Base-by-base conservation (phyloP, 202 grass and related monocot species). In the Thinopyrum obtusiflorum region DNA sequence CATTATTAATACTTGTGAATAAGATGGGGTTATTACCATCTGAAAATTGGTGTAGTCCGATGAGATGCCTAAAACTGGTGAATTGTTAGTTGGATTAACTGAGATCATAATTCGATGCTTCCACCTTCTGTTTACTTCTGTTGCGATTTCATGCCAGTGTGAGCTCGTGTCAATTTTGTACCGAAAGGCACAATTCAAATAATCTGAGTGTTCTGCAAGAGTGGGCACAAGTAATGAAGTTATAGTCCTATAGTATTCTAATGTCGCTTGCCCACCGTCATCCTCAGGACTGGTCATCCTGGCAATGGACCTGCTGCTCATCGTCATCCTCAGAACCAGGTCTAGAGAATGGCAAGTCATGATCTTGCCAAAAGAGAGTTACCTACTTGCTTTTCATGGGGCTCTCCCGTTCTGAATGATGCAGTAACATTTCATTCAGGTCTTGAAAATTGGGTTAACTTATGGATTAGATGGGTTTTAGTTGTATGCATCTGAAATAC, bases 401-500 rank as follows among this genome's bases (percentile, higher is more conserved):
- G 12, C 20, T 77, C 27, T 44, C 9, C 17, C 37, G 20, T 20
- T 72, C 33, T 73, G 18, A 59, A 65, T 81, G 68, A 20, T 80
- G 23, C 47, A 47, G 42, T 44, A 21, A 27, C n/a, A 66, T 40
- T 74, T 28, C 60, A 68, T 74, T 28, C 60, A 68, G 47, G 5
- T 28, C 46, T 57, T 79, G 18, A 65, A 26, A 53, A 63, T 63
- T 77, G 29, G 18, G 9, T 86, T 68, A 15, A 28, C 21, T 28
- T 14, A 65, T 82, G 37, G 29, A 73, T 47, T 12, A 7, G 63
- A 76, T 47, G 31, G 55, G 5, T 27, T 57, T 55, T 4, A 64
- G 26, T 65, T 79, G 78, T 83, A 66, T 76, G 35, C 29, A 31
- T 88, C 80, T 64, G 9, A 78, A 78, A 35, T 71, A 42, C n/a